Evolutionary conservation across 352 stramenopile genomes (phyloP), one percentile per base, ranked within the genome.

Genomic region (Phytopythium mirpurense): DNA sequence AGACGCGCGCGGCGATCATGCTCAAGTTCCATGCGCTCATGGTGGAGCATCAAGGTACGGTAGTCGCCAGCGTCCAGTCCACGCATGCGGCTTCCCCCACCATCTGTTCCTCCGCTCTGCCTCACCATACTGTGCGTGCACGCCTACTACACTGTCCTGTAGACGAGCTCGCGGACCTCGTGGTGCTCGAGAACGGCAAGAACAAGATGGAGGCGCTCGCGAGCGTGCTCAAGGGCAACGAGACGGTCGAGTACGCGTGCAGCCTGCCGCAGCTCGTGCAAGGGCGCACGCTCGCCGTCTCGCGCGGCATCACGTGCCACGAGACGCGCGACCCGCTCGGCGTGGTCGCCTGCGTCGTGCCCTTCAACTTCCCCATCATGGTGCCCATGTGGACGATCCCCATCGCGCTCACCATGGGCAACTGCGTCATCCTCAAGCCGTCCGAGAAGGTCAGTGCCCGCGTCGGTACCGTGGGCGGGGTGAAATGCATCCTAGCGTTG

Each of bases 341-440:
- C 7, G 78, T 93, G 7, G 88, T 98, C 23, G 93, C 78, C 0
- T 95, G 71, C 47, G 92, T 98, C 62, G 90, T 98, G 26, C 96
- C 96, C 1, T 98, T 99, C 63, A 98, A 98, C 69, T 98, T 98
- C 59, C 96, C 96, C 9, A 93, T 98, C 60, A 99, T 99, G 89
- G 93, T 98, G 7, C 93, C 96, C 14, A 97, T 98, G 82, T 99
- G 97, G 97, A 99, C 96, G 0, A 70, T 98, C 18, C 96, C 97
- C 7, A 98, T 99, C 60, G 95, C 96, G 7, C 69, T 99, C 21
- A 96, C 96, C 0, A 86, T 96, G 54, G 97, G 96, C 32, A 99
- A 99, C 73, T 97, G 86, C 56, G 84, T 99, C 38, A 96, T 99
- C 52, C 64, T 99, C 41, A 99, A 99, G 70, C 96, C 97, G 2